Percentiles rank a stretch among this genome's conserved stretches.
phyloP scores from a whole-genome alignment of 495 filamentous ascomycete genomes.

The Trichocladium uniseriatum region DNA sequence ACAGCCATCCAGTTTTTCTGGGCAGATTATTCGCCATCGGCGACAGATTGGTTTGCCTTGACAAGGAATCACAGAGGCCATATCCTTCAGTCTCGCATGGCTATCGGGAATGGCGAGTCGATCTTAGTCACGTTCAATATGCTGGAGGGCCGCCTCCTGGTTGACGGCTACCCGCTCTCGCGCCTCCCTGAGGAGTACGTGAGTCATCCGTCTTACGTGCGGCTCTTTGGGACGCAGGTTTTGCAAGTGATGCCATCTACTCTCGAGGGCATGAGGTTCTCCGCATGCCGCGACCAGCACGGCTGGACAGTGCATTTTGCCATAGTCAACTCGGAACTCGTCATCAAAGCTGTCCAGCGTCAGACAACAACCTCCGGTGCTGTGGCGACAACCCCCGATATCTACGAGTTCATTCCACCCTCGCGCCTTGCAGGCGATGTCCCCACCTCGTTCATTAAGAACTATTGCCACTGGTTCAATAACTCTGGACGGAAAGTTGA shows the following conservation, averaged over 20 bases:
- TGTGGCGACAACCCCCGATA: slow-evolving; percentile 1
- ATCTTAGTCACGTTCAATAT: slow-evolving; percentile 43
- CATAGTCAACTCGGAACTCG: slow-evolving; percentile 2
- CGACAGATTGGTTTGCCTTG: not conserved
- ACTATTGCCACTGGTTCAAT: slow-evolving; percentile 47
- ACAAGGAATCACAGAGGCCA: not conserved
- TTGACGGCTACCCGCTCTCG: slow-evolving; percentile 45
- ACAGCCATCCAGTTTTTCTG: slow-evolving; percentile 12
- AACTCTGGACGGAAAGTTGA: slow-evolving; percentile 28
- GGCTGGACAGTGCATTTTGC: slow-evolving; percentile 20
- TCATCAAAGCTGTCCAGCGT: slow-evolving; percentile 8
- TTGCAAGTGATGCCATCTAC: slow-evolving; percentile 41
- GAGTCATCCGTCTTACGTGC: slow-evolving; percentile 22
- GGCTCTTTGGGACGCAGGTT: slow-evolving; percentile 31
- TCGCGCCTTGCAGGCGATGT: slow-evolving; percentile 35
- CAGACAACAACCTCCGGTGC: slow-evolving; percentile 18
- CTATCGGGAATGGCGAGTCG: not conserved
- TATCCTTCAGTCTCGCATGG: not conserved
- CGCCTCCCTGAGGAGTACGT: slow-evolving; percentile 42
- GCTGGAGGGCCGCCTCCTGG: slow-evolving; percentile 46
- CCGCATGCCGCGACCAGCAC: slow-evolving; percentile 15
- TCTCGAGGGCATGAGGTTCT: slow-evolving; percentile 38
- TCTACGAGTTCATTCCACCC: slow-evolving; percentile 40
- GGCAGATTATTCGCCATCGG: slow-evolving; percentile 5
- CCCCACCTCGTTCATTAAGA: slow-evolving; percentile 36